A percentile compares a stretch with the other conserved stretches of the same genome.
Evolutionary conservation across 2,329 filamentous ascomycete species (phyloP).

Genomic region (Paraphoma sp.): DNA sequence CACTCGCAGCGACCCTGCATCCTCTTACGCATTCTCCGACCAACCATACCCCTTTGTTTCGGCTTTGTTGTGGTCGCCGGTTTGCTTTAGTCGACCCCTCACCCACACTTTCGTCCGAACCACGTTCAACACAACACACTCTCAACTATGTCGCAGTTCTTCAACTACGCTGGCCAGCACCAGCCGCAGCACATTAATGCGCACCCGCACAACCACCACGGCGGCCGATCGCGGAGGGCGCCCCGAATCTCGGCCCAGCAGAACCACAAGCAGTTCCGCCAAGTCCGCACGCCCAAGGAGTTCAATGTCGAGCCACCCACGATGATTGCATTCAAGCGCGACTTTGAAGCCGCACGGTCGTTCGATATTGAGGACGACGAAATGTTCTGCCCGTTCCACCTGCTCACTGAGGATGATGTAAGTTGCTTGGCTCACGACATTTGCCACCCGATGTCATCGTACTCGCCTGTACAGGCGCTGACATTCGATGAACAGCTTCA

Average conservation of each 20-base stretch:
- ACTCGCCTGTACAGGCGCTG: conserved; percentile 34
- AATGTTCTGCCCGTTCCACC: conserved; percentile 86
- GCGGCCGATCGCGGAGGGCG: conserved; percentile 82
- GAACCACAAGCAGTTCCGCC: conserved; percentile 87
- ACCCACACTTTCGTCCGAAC: conserved; percentile 23
- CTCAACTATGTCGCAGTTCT: conserved; percentile 55
- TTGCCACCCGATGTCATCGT: conserved; percentile 35
- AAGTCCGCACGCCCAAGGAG: conserved; percentile 86
- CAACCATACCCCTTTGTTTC: conserved; percentile 28
- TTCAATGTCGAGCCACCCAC: conserved; percentile 75
- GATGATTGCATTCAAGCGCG: conserved; percentile 78
- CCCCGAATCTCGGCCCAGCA: conserved; percentile 81
- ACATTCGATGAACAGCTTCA: conserved; percentile 68
- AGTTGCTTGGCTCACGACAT: conserved; percentile 37
- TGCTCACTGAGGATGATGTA: conserved; percentile 94
- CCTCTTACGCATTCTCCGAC: conserved; percentile 7
- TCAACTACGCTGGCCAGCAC: conserved; percentile 56
- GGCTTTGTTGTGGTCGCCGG: conserved; percentile 33
- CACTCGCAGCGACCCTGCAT: conserved; percentile 17
- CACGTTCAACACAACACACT: conserved; percentile 17
- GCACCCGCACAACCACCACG: conserved; percentile 78
- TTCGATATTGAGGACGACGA: conserved; percentile 97
- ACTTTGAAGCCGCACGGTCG: conserved; percentile 89
- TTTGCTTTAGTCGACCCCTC: conserved; percentile 23
- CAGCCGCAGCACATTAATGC: conserved; percentile 58